These are phyloP conservation scores for Micractinium sp. DNA, from an alignment of 139 green algal genomes.

Conservation along the genomic window DNA sequence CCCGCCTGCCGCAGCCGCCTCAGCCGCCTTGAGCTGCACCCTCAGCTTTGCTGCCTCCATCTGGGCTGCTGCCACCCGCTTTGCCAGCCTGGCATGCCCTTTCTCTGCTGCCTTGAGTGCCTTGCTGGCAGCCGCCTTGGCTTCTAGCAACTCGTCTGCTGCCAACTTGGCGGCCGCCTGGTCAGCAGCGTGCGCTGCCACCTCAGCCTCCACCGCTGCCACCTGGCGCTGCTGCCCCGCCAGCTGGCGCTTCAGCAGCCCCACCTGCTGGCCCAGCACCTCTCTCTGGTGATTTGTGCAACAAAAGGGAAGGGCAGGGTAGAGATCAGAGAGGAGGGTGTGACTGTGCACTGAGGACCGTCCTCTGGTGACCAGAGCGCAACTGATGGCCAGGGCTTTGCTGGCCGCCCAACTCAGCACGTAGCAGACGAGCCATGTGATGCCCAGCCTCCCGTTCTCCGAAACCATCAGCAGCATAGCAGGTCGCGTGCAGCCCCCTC, in stretches of 20 bases:
- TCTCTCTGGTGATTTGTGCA: neutral
- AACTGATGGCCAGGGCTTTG: too few species aligned
- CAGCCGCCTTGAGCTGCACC: conserved; percentile 15
- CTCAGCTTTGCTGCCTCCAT: conserved; percentile 15
- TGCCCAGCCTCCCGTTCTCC: too few species aligned
- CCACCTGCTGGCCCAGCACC: conserved; percentile 30
- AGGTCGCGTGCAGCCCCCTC: neutral
- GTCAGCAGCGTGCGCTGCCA: neutral
- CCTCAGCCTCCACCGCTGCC: neutral
- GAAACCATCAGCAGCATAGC: too few species aligned
- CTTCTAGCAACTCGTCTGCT: conserved; percentile 4
- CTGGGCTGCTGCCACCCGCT: neutral
- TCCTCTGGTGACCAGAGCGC: too few species aligned
- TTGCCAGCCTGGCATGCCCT: neutral
- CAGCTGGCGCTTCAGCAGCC: neutral
- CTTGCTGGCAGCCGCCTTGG: neutral
- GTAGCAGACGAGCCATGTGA: too few species aligned
- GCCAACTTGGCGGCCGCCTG: conserved; percentile 4
- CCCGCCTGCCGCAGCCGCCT: conserved; percentile 4
- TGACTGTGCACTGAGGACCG: too few species aligned
- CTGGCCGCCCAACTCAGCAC: too few species aligned
- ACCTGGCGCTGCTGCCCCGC: conserved; percentile 5
- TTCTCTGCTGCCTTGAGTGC: neutral
- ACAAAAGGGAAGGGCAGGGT: too few species aligned
- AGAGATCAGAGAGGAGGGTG: too few species aligned